Conservation (phyloP, 371 early-diverging fungal genomes). For the Coemansia sp. region DNA sequence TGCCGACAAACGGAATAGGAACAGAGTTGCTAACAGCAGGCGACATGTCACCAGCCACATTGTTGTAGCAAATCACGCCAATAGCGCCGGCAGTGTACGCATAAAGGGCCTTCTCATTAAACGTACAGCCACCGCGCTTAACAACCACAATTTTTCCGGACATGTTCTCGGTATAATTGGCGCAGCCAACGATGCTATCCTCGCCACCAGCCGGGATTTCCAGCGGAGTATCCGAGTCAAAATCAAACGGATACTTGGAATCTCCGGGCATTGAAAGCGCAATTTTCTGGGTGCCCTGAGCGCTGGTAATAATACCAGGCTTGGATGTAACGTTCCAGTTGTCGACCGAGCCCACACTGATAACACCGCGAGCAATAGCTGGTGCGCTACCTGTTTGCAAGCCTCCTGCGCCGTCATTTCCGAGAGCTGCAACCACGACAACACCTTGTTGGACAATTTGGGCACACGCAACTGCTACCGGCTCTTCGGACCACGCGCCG, state of each 20-base stretch:
- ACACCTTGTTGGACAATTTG: slow-evolving; percentile 54
- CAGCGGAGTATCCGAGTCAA: slow-evolving; percentile 19
- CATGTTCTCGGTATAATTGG: slow-evolving; percentile 42
- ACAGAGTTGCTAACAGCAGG: slow-evolving; percentile 53
- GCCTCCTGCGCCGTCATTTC: slow-evolving; percentile 72
- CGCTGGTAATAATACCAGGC: slow-evolving; percentile 11
- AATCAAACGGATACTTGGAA: slow-evolving; percentile 12
- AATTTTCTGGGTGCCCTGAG: background rate
- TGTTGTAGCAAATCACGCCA: slow-evolving; percentile 56
- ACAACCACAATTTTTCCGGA: slow-evolving; percentile 59
- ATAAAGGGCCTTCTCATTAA: slow-evolving; percentile 54
- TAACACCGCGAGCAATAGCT: slow-evolving; percentile 60
- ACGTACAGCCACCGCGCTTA: slow-evolving; percentile 61
- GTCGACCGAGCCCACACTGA: slow-evolving; percentile 71
- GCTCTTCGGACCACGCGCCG: slow-evolving; percentile 51
- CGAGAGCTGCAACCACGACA: slow-evolving; percentile 64
- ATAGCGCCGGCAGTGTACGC: slow-evolving; percentile 64
- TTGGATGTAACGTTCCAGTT: slow-evolving; percentile 43
- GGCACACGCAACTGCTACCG: slow-evolving; percentile 54
- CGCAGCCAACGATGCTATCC: slow-evolving; percentile 52
- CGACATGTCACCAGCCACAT: slow-evolving; percentile 15
- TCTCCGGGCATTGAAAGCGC: slow-evolving; percentile 8
- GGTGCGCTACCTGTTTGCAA: slow-evolving; percentile 63
- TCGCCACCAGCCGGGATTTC: slow-evolving; percentile 9
- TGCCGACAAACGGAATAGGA: slow-evolving; percentile 31